A percentile compares a stretch with the other conserved stretches of the same genome.
These are phyloP conservation scores for Dioscorea zingiberensis DNA, from an alignment of 106 monocot species.

Conservation along the genomic window DNA sequence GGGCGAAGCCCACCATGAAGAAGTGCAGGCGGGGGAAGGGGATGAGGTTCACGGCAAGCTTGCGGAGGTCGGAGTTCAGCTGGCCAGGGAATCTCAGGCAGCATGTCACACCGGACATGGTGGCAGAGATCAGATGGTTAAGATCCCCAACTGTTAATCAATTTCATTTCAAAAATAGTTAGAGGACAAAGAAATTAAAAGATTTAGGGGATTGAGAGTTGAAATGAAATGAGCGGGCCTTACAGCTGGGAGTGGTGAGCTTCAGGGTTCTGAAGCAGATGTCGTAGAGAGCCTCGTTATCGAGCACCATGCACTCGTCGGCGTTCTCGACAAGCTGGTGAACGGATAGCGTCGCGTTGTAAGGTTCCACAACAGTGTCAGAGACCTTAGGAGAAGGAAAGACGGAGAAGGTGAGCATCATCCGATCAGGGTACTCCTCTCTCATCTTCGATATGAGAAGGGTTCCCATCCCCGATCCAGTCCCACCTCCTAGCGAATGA, in stretches of 20 bases:
- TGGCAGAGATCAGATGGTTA: conserved; percentile 34
- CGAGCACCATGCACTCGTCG: conserved; percentile 32
- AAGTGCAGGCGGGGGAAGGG: conserved; percentile 68
- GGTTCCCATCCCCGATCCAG: conserved; percentile 33
- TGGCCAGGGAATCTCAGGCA: conserved; percentile 68
- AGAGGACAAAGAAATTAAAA: neutral
- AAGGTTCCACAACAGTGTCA: conserved; percentile 29
- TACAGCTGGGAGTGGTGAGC: conserved; percentile 34
- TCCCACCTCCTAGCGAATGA: conserved; percentile 26
- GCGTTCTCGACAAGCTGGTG: conserved; percentile 36
- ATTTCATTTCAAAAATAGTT: neutral
- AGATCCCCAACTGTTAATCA: conserved; percentile 26
- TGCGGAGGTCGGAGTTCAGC: conserved; percentile 60
- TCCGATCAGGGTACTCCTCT: conserved; percentile 32
- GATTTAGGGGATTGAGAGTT: too few species aligned
- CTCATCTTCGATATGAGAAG: conserved; percentile 34
- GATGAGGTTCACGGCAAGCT: conserved; percentile 63
- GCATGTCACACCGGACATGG: conserved; percentile 34
- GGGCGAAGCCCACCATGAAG: conserved; percentile 75
- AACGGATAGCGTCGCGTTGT: conserved; percentile 29
- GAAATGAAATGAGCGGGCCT: neutral
- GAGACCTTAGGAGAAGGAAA: conserved; percentile 34
- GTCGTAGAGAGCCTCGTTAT: conserved; percentile 30
- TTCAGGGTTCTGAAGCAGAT: conserved; percentile 41
- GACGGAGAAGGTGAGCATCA: conserved; percentile 36